Evolutionary conservation across 2,329 filamentous ascomycete genomes (phyloP).

Genomic region (Xylariaceae sp.): DNA sequence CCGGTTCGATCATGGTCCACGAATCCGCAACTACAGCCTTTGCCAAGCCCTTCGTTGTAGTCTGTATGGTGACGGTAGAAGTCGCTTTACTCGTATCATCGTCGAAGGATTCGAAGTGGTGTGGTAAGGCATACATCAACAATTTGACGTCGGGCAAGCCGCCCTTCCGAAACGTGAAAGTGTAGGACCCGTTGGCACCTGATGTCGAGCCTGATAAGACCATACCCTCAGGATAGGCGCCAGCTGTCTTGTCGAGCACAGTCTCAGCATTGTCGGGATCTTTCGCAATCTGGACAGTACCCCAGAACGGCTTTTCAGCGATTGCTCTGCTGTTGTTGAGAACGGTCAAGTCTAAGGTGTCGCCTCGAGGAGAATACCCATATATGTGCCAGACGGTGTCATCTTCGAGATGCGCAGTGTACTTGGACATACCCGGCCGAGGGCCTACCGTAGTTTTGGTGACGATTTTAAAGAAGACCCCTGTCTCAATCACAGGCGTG

Average conservation of each 20-base stretch:
- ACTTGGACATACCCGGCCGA: slow-evolving; percentile 67
- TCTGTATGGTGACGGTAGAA: slow-evolving; percentile 59
- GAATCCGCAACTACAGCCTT: slow-evolving; percentile 64
- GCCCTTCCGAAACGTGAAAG: slow-evolving; percentile 64
- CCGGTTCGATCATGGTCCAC: slow-evolving; percentile 72
- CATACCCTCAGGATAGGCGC: slow-evolving; percentile 64
- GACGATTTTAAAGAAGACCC: slow-evolving; percentile 67
- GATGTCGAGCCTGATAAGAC: slow-evolving; percentile 58
- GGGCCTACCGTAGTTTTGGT: slow-evolving; percentile 51
- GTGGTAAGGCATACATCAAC: slow-evolving; percentile 83
- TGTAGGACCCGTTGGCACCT: slow-evolving; percentile 63
- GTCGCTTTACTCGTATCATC: slow-evolving; percentile 44
- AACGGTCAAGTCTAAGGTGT: slow-evolving; percentile 62
- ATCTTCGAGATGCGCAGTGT: slow-evolving; percentile 66
- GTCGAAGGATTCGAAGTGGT: slow-evolving; percentile 76
- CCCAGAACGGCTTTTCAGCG: slow-evolving; percentile 64
- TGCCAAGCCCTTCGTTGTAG: slow-evolving; percentile 79
- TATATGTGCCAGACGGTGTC: slow-evolving; percentile 76
- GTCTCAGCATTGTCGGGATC: slow-evolving; percentile 60
- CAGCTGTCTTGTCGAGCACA: slow-evolving; percentile 69
- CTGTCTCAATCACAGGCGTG: slow-evolving; percentile 68
- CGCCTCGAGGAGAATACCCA: slow-evolving; percentile 54
- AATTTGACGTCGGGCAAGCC: slow-evolving; percentile 58
- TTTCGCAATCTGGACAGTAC: slow-evolving; percentile 79
- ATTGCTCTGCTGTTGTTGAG: slow-evolving; percentile 60